These are phyloP conservation scores for Candida andamanensis DNA, from an alignment of 805 yeast species.

Conservation along the genomic window DNA sequence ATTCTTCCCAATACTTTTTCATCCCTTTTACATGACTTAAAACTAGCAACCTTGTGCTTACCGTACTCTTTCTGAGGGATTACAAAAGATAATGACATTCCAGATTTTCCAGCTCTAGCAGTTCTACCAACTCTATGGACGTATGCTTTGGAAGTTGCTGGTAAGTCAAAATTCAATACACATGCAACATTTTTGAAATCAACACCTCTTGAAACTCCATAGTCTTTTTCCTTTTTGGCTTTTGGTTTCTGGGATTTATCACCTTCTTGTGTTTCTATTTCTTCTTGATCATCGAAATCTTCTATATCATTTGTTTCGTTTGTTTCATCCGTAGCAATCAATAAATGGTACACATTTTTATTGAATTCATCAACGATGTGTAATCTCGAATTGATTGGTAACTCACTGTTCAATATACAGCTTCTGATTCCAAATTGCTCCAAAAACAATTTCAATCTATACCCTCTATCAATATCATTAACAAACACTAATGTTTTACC, in stretches of 20 bases:
- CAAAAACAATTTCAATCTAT: constrained; percentile 80
- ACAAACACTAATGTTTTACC: constrained; percentile 92
- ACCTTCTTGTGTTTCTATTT: constrained; percentile 13
- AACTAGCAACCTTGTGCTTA: constrained; percentile 76
- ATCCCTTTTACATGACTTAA: constrained; percentile 69
- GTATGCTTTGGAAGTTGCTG: constrained; percentile 82
- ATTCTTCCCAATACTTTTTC: constrained; percentile 80
- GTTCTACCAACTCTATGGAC: constrained; percentile 95
- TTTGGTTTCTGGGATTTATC: constrained; percentile 15
- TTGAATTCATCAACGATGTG: constrained; percentile 96
- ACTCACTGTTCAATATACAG: constrained; percentile 85
- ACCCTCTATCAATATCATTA: constrained; percentile 92
- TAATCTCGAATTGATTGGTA: constrained; percentile 87
- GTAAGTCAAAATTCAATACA: constrained; percentile 91
- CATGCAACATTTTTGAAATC: constrained; percentile 96
- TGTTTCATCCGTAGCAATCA: constrained; percentile 94
- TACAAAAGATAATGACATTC: constrained; percentile 91
- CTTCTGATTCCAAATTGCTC: constrained; percentile 92
- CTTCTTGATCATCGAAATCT: constrained; percentile 45
- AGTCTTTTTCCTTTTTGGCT: constrained; percentile 61
- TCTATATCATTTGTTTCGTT: constrained; percentile 48
- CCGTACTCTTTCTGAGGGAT: constrained; percentile 81
- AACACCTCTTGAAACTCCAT: constrained; percentile 94
- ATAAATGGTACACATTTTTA: constrained; percentile 75
- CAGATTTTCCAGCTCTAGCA: constrained; percentile 94